Percentiles rank a stretch among this genome's conserved stretches.
These are phyloP conservation scores for Trametes maxima DNA, from an alignment of 768 basidiomycete species.

Conservation along the genomic window DNA sequence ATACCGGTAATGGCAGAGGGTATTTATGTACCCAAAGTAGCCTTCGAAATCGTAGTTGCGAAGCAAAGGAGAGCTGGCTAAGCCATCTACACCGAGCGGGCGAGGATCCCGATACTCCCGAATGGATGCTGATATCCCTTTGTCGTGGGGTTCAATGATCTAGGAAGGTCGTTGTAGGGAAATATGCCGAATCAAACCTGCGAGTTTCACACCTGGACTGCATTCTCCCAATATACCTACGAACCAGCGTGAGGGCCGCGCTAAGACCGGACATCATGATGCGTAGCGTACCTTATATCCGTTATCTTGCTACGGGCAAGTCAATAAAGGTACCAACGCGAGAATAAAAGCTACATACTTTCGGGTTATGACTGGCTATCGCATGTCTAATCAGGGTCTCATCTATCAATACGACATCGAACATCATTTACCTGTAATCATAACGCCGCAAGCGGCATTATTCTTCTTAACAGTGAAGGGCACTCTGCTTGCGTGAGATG, in stretches of 20 bases:
- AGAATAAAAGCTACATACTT: conserved; percentile 45
- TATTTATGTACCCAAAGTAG: conserved; percentile 14
- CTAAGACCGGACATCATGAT: not conserved
- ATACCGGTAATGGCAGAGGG: conserved; percentile 13
- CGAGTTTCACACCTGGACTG: conserved; percentile 60
- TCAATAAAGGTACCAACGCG: not conserved
- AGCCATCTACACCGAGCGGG: conserved; percentile 42
- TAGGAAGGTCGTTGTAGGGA: conserved; percentile 33
- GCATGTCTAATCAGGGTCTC: not conserved
- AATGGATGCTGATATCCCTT: conserved; percentile 72
- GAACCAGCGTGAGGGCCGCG: not conserved
- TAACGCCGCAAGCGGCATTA: conserved; percentile 78
- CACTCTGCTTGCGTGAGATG: conserved; percentile 49
- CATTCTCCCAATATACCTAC: conserved; percentile 90
- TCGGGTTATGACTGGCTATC: conserved; percentile 85
- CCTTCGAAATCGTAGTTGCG: conserved; percentile 1
- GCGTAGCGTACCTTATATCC: conserved; percentile 69
- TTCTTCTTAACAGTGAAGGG: conserved; percentile 74
- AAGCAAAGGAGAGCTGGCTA: conserved; percentile 39
- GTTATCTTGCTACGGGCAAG: conserved; percentile 66
- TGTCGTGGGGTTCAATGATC: conserved; percentile 86
- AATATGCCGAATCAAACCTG: not conserved
- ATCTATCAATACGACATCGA: not conserved
- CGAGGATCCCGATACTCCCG: conserved; percentile 57
- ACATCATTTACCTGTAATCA: conserved; percentile 73